Evolutionary conservation across 306 rosid species (phyloP).

Genomic region (Prunus davidiana): DNA sequence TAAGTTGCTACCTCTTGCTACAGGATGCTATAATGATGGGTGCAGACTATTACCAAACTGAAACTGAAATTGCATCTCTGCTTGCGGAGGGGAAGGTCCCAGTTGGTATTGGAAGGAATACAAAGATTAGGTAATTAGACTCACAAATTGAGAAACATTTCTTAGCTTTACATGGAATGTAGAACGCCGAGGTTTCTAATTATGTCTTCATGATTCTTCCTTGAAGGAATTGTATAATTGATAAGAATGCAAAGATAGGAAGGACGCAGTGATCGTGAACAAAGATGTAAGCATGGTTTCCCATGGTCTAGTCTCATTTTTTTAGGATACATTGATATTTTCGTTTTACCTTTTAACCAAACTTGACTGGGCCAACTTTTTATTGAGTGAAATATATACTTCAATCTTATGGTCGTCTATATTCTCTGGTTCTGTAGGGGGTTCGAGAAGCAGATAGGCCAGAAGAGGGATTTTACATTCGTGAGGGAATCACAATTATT

Average conservation of each 20-base stretch:
- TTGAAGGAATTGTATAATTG: conserved; percentile 80
- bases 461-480: conserved; percentile 75
- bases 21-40: conserved; percentile 96
- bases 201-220: conserved; percentile 10
- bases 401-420: conserved; percentile 2
- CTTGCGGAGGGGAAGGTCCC: conserved; percentile 81
- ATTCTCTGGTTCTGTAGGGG: conserved; percentile 41
- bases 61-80: conserved; percentile 78
- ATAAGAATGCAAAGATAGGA: conserved; percentile 85
- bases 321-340: neutral
- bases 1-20: conserved; percentile 5
- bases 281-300: conserved; percentile 59
- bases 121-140: conserved; percentile 64
- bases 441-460: conserved; percentile 83
- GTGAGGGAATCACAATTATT: conserved; percentile 71
- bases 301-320: conserved; percentile 2
- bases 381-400: neutral
- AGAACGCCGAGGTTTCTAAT: conserved; percentile 20
- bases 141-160: neutral
- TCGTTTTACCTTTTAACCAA: conserved; percentile 2
- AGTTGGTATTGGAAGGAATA: conserved; percentile 73
- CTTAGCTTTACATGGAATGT: neutral
- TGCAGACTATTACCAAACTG: conserved; percentile 91
- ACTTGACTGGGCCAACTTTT: neutral
- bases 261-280: conserved; percentile 68